phyloP scores from a whole-genome alignment of 257 asterid species.

The Fraxinus quadrangulata region DNA sequence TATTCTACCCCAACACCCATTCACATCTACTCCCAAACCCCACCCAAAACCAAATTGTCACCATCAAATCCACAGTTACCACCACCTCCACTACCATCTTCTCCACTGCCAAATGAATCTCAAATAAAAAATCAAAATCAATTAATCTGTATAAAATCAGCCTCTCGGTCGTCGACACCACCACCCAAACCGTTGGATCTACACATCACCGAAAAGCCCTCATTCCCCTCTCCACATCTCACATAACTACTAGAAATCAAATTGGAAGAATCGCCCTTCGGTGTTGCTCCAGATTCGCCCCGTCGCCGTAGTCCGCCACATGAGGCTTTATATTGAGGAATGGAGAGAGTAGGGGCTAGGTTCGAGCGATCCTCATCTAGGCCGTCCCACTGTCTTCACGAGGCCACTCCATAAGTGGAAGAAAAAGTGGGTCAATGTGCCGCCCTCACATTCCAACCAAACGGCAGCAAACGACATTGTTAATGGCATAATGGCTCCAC shows the following conservation, averaged over 20 bases:
- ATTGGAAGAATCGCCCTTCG: background rate
- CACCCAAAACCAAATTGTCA: no score
- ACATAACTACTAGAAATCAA: background rate
- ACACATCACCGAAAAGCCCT: no score
- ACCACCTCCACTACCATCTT: no score
- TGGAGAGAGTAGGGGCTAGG: conserved; percentile 97
- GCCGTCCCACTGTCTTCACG: conserved; percentile 71
- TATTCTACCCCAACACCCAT: no score
- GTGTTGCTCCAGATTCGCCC: background rate
- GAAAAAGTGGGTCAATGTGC: conserved; percentile 56
- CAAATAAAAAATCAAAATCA: no score
- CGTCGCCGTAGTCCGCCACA: conserved; percentile 17
- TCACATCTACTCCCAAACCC: no score
- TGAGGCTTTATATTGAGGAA: conserved; percentile 16
- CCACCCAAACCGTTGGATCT: no score
- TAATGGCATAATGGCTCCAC: conserved; percentile 45
- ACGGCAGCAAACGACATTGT: conserved; percentile 45
- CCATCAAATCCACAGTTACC: no score
- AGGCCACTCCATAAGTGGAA: conserved; percentile 91
- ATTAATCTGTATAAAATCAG: no score
- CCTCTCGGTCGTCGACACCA: no score
- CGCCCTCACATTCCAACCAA: conserved; percentile 38
- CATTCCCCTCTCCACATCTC: no score
- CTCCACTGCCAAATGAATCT: no score
- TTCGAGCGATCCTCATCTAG: conserved; percentile 83